A percentile compares a stretch with the other conserved stretches of the same genome.
Conservation (phyloP, 2,329 filamentous ascomycete genomes). For the Fusarium sp. region DNA sequence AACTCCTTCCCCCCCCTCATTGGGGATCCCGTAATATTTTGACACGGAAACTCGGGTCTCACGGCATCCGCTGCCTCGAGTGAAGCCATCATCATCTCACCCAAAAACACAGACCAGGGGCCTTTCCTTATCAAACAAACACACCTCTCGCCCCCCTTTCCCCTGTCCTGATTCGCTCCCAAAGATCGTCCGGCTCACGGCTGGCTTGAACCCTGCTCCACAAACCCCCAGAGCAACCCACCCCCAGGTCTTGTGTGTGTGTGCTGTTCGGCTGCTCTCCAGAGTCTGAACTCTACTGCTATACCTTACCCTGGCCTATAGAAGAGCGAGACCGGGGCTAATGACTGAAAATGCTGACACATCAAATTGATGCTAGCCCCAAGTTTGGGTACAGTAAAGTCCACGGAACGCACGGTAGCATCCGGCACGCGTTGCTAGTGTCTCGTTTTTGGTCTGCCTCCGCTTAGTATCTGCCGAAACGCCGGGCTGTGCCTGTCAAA, state of each 20-base stretch:
- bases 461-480: not conserved
- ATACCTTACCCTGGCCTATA: not conserved
- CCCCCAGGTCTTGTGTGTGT: not conserved
- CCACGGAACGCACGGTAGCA: not conserved
- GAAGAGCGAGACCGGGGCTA: constrained; percentile 1
- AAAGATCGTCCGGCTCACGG: constrained; percentile 15
- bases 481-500: constrained; percentile 2
- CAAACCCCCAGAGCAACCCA: constrained; percentile 12
- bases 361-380: not conserved
- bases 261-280: no score
- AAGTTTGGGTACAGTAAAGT: no score
- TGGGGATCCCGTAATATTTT: not conserved
- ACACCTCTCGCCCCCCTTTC: constrained; percentile 3
- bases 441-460: constrained; percentile 1
- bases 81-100: not conserved
- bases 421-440: not conserved
- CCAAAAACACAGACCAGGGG: not conserved
- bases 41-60: not conserved
- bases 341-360: constrained; percentile 38
- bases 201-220: constrained; percentile 18
- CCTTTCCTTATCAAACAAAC: constrained; percentile 10
- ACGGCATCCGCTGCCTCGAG: not conserved
- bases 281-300: not conserved
- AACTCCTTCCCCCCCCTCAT: not conserved
- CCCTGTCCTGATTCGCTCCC: constrained; percentile 33